These are phyloP conservation scores for Echinochloa phyllopogon DNA, from an alignment of 176 grass and related monocot genomes.

Conservation along the genomic window DNA sequence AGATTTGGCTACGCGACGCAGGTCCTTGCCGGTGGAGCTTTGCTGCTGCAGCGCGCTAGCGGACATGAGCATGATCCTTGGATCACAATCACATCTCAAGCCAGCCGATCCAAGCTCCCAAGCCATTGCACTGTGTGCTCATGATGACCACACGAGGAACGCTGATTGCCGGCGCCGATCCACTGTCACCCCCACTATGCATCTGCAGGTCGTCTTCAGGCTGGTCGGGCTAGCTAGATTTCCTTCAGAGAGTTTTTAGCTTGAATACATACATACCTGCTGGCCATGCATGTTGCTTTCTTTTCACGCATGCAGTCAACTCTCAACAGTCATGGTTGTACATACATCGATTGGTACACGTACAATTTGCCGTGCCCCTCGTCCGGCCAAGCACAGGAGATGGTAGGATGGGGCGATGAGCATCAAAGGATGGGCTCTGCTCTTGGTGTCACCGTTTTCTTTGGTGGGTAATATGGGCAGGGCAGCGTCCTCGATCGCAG, in stretches of 20 bases:
- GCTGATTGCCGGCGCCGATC: too few relatives aligned
- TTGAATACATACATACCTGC: too few relatives aligned
- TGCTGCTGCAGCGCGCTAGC: neutral
- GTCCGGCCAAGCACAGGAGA: neutral
- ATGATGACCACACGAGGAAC: neutral
- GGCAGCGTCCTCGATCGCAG: neutral
- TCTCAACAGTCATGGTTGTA: too few relatives aligned
- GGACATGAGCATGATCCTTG: neutral
- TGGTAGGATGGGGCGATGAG: neutral
- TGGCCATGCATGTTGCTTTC: too few relatives aligned
- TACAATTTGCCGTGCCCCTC: too few relatives aligned
- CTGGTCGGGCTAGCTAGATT: too few relatives aligned
- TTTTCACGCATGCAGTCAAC: too few relatives aligned
- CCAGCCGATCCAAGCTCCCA: neutral
- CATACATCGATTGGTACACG: too few relatives aligned
- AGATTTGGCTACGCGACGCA: conserved; percentile 3
- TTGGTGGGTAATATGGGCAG: neutral
- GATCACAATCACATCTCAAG: neutral
- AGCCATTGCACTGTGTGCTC: neutral
- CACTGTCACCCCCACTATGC: too few relatives aligned
- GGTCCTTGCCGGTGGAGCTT: neutral
- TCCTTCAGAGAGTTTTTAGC: too few relatives aligned
- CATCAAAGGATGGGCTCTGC: neutral
- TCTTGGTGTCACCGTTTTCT: conserved; percentile 16
- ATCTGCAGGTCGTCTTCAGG: too few relatives aligned